A percentile compares a stretch with the other conserved stretches of the same genome.
phyloP scores from a whole-genome alignment of 164 flowering plant species.

The Hamamelis virginiana region DNA sequence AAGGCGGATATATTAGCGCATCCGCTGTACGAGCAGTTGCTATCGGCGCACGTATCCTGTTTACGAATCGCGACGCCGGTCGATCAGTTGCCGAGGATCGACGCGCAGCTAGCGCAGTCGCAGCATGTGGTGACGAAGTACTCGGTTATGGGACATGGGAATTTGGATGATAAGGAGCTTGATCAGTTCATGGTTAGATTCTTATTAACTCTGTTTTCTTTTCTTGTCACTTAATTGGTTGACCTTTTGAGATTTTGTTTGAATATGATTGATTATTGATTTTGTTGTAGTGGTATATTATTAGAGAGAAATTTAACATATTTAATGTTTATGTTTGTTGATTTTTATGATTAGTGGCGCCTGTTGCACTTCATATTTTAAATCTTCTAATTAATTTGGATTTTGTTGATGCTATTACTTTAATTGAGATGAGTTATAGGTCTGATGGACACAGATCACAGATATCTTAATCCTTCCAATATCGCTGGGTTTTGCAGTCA shows the following conservation, averaged over 20 bases:
- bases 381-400: neutral
- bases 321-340: neutral
- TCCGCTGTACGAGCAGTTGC: constrained; percentile 74
- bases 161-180: constrained; percentile 66
- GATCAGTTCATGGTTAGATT: constrained; percentile 79
- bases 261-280: neutral
- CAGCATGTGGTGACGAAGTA: constrained; percentile 70
- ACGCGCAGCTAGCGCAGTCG: constrained; percentile 74
- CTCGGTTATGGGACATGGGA: constrained; percentile 36
- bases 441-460: too few relatives aligned
- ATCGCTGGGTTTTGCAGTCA: too few relatives aligned
- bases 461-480: too few relatives aligned
- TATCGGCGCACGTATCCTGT: constrained; percentile 84
- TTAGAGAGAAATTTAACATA: too few relatives aligned
- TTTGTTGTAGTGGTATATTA: too few relatives aligned
- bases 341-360: neutral
- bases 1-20: constrained; percentile 72
- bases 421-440: too few relatives aligned
- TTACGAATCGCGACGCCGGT: constrained; percentile 86
- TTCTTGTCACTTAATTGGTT: too few relatives aligned
- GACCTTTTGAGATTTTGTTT: neutral
- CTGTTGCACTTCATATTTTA: neutral
- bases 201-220: too few relatives aligned
- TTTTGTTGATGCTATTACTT: too few relatives aligned
- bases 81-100: constrained; percentile 84